Base-by-base conservation (phyloP, 805 yeast genomes). In the Cyberlindnera mississippiensis region DNA sequence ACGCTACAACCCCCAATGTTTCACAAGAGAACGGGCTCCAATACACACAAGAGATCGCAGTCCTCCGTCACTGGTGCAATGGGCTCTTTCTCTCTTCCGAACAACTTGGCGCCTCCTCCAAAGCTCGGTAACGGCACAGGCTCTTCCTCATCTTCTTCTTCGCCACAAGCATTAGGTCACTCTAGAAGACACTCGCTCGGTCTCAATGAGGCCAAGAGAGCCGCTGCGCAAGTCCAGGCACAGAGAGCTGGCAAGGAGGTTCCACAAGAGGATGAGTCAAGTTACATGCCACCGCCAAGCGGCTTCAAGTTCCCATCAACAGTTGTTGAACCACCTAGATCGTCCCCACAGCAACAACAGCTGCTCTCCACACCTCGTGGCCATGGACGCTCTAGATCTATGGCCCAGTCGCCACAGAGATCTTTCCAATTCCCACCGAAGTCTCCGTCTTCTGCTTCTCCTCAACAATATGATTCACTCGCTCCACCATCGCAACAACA, bases 171-270 rank as follows among this genome's bases (percentile, higher is more conserved):
- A 14, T 14, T 70, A 46, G 96, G 97, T 28, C 99, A 91, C 60
- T 68, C 73, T 32, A 80, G 99, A 67, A 79, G 99, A 61, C 98
- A 91, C 61, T 89, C 97, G 0, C 68, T 91, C 45, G 97, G 95
- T 2, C 71, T 91, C 44, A 81, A 81, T 40, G 99, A 91, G 64
- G 98, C 98, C 11, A 89, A 86, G 55, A 82, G 82, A 52, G 97
- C 97, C 6, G 99, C 99, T n/a, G 96, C 96, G 4, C 82, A 81
- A 51, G 90, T 81, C 29, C 88, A 82, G 58, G 82, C 84, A 2
- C 93, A 87, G 60, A 75, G 89, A 61, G 63, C 56, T 2, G 59
- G 60, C 6, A 53, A 45, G 37, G 57, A 48, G 1, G 38, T 47
- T 12, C 30, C 33, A n/a, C 33, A 26, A 4, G 30, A 17, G 11